phyloP scores from a whole-genome alignment of 352 stramenopile genomes.

The Globisporangium alternatum region DNA sequence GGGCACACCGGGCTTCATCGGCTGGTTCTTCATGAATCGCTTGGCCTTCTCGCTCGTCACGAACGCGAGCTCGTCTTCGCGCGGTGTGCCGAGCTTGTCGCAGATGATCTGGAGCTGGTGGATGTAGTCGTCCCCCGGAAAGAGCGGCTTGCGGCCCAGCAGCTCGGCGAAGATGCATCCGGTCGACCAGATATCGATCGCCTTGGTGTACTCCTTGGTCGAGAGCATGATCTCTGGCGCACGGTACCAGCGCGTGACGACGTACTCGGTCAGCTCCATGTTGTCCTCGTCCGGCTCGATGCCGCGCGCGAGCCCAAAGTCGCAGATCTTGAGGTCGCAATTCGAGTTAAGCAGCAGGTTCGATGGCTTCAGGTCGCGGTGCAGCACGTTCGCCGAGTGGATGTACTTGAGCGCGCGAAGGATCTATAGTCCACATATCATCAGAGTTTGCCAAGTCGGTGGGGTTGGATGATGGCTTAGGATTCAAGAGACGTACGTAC shows the following conservation, averaged over 20 bases:
- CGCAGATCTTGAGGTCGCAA: conserved; percentile 89
- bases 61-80: conserved; percentile 88
- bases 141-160: conserved; percentile 88
- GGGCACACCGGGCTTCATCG: conserved; percentile 62
- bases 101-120: conserved; percentile 97
- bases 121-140: conserved; percentile 98
- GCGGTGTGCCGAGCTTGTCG: conserved; percentile 87
- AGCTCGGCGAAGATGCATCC: conserved; percentile 95
- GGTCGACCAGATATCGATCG: conserved; percentile 95
- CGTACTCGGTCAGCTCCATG: conserved; percentile 91
- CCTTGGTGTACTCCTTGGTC: conserved; percentile 95
- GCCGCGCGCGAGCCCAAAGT: conserved; percentile 89
- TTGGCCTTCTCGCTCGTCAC: conserved; percentile 89
- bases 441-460: not conserved
- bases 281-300: conserved; percentile 83
- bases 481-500: conserved; percentile 18
- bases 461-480: no score
- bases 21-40: conserved; percentile 85
- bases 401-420: conserved; percentile 94
- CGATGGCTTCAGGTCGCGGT: conserved; percentile 97
- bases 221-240: conserved; percentile 97
- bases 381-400: conserved; percentile 92
- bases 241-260: conserved; percentile 89
- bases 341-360: conserved; percentile 96
- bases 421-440: conserved; percentile 64